phyloP scores from a whole-genome alignment of 225 moss, liverwort and hornwort genomes.

The Pseudoscleropodium purum region DNA sequence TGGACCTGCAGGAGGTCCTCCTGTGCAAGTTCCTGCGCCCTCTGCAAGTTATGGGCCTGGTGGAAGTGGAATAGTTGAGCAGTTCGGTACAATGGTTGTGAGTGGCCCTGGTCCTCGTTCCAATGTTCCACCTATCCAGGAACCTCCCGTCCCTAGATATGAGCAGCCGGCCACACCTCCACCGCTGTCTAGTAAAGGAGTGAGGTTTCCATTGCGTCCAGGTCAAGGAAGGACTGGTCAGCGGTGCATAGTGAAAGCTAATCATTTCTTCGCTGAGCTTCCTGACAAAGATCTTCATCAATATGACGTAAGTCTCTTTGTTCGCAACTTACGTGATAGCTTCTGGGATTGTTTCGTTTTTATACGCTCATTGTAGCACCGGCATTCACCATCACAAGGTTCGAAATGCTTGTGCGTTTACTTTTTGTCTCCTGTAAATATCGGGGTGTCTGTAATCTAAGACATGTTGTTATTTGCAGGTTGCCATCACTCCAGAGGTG shows the following conservation, averaged over 20 bases:
- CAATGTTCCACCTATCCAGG: constrained; percentile 13
- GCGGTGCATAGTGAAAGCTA: constrained; percentile 83
- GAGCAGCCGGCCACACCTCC: constrained; percentile 44
- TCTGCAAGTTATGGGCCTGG: constrained; percentile 18
- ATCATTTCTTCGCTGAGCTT: constrained; percentile 89
- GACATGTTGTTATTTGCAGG: constrained; percentile 18
- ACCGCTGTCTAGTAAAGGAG: constrained; percentile 69
- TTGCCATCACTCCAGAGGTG: constrained; percentile 91
- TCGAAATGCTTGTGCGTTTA: background rate
- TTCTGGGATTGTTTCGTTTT: no score
- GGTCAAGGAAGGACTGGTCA: constrained; percentile 62
- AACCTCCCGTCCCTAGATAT: constrained; percentile 15
- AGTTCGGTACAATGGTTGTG: constrained; percentile 41
- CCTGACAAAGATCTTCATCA: constrained; percentile 95
- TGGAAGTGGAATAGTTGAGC: constrained; percentile 12
- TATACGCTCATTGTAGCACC: background rate
- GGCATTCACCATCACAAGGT: no score
- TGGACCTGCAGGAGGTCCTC: constrained; percentile 13
- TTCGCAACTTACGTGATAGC: no score
- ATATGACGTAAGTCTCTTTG: constrained; percentile 54
- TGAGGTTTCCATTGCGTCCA: constrained; percentile 84
- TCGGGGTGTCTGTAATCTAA: no score
- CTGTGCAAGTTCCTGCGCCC: constrained; percentile 18
- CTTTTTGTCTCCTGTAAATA: background rate
- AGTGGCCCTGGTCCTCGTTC: constrained; percentile 15